phyloP scores from a whole-genome alignment of 805 yeast species.

The Schizosaccharomyces osmophilus region DNA sequence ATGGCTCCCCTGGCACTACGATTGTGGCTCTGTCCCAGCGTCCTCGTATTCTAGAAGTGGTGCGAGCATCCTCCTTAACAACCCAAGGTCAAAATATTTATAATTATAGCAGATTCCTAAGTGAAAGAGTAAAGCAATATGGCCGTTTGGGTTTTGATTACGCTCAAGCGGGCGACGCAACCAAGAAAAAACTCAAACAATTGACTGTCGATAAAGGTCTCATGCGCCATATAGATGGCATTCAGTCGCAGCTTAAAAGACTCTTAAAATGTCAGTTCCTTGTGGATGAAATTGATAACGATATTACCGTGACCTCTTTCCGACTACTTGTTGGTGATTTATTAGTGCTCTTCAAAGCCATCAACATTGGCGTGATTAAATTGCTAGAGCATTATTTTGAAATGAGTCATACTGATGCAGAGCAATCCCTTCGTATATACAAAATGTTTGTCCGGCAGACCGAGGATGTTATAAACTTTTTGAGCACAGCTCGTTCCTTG shows the following conservation, averaged over 20 bases:
- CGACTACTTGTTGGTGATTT: constrained; percentile 75
- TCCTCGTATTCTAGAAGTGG: constrained; percentile 25
- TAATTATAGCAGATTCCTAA: constrained; percentile 28
- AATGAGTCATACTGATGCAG: constrained; percentile 66
- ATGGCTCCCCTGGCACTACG: constrained; percentile 62
- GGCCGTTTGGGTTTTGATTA: constrained; percentile 44
- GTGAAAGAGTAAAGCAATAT: constrained; percentile 43
- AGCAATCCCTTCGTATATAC: constrained; percentile 61
- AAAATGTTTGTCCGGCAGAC: constrained; percentile 69
- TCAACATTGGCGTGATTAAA: constrained; percentile 90
- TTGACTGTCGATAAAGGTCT: constrained; percentile 56
- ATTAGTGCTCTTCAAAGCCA: constrained; percentile 59
- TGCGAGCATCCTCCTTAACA: constrained; percentile 19
- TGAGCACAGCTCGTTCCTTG: constrained; percentile 70
- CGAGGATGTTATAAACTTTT: constrained; percentile 60
- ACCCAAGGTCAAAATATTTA: constrained; percentile 12
- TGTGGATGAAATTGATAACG: constrained; percentile 65
- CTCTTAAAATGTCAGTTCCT: constrained; percentile 44
- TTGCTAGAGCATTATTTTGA: constrained; percentile 85
- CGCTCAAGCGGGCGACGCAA: constrained; percentile 28
- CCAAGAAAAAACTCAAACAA: constrained; percentile 25
- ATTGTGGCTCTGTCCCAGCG: constrained; percentile 25
- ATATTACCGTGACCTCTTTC: constrained; percentile 61
- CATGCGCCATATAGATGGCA: constrained; percentile 62
- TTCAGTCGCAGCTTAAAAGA: constrained; percentile 56